Conservation (phyloP, 495 filamentous ascomycete genomes). For the Daldinia vernicosa region DNA sequence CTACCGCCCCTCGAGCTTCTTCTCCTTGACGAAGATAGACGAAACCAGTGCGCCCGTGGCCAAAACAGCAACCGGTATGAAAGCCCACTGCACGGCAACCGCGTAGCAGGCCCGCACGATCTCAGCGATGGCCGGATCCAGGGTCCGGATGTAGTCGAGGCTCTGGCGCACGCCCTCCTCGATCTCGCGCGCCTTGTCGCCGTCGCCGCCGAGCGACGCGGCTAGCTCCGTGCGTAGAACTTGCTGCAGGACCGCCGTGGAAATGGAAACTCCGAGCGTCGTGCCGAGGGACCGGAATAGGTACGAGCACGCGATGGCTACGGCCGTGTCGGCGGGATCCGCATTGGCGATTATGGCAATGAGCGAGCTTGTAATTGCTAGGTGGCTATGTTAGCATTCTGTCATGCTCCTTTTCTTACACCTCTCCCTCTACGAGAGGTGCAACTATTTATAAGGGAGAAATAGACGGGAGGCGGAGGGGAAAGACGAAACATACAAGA, state of each 20-base stretch:
- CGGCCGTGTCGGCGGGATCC: conserved; percentile 71
- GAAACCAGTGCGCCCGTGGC: conserved; percentile 39
- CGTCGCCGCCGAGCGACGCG: conserved; percentile 54
- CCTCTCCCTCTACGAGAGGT: background rate
- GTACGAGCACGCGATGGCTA: conserved; percentile 86
- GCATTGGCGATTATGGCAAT: conserved; percentile 73
- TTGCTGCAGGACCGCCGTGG: conserved; percentile 78
- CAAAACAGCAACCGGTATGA: conserved; percentile 45
- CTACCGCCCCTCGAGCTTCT: conserved; percentile 48
- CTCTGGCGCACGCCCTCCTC: conserved; percentile 76
- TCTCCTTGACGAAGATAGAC: conserved; percentile 54
- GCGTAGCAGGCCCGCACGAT: conserved; percentile 76
- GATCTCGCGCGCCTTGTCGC: conserved; percentile 71
- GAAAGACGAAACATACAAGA: conserved; percentile 31
- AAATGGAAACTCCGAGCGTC: conserved; percentile 74
- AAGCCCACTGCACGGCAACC: conserved; percentile 48
- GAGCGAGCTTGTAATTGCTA: conserved; percentile 76
- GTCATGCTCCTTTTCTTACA: background rate
- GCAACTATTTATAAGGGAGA: background rate
- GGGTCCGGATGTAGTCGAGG: conserved; percentile 71
- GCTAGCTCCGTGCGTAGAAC: conserved; percentile 68
- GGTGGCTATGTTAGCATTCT: conserved; percentile 16
- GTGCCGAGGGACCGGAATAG: conserved; percentile 86
- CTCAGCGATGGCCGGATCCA: conserved; percentile 68
- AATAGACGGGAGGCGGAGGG: background rate